A percentile compares a stretch with the other conserved stretches of the same genome.
phyloP scores from a whole-genome alignment of 441 rosid species.

The Pelargonium myrrhifolium region DNA sequence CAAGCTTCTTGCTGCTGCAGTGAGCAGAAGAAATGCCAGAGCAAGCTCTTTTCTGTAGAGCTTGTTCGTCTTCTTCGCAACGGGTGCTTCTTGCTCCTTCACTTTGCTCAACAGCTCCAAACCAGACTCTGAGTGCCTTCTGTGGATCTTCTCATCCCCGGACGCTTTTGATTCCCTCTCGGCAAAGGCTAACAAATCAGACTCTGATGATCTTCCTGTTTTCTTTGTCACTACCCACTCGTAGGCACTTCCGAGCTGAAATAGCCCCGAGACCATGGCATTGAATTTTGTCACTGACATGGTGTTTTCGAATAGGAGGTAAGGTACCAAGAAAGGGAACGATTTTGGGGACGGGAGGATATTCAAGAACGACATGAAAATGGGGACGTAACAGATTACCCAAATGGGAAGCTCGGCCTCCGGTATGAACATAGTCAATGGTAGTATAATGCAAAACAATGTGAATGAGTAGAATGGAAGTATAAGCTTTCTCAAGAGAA shows the following conservation, averaged over 20 bases:
- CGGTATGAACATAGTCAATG: slow-evolving; percentile 84
- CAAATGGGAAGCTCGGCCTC: slow-evolving; percentile 82
- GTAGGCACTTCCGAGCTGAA: slow-evolving; percentile 85
- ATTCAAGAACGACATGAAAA: slow-evolving; percentile 70
- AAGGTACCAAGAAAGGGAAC: slow-evolving; percentile 88
- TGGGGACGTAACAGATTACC: slow-evolving; percentile 80
- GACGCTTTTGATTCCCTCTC: slow-evolving; percentile 57
- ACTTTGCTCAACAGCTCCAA: slow-evolving; percentile 57
- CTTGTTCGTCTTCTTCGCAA: slow-evolving; percentile 42
- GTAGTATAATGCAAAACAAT: slow-evolving; percentile 78
- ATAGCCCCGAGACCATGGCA: slow-evolving; percentile 85
- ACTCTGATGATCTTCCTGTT: slow-evolving; percentile 79
- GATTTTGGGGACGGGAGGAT: slow-evolving; percentile 77
- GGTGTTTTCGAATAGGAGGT: no score
- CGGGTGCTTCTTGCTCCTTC: slow-evolving; percentile 35
- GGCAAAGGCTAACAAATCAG: slow-evolving; percentile 63
- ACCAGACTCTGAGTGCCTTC: slow-evolving; percentile 71
- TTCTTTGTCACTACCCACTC: slow-evolving; percentile 94
- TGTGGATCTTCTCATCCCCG: slow-evolving; percentile 43
- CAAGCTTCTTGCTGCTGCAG: slow-evolving; percentile 82
- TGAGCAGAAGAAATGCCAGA: slow-evolving; percentile 73
- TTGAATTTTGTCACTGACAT: slow-evolving; percentile 95
- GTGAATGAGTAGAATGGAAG: slow-evolving; percentile 92
- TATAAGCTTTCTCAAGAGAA: slow-evolving; percentile 73
- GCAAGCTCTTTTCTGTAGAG: slow-evolving; percentile 73